Evolutionary conservation across 345 rosid species (phyloP), one percentile per base, ranked within the genome.

Genomic region (Aquilaria malaccensis): DNA sequence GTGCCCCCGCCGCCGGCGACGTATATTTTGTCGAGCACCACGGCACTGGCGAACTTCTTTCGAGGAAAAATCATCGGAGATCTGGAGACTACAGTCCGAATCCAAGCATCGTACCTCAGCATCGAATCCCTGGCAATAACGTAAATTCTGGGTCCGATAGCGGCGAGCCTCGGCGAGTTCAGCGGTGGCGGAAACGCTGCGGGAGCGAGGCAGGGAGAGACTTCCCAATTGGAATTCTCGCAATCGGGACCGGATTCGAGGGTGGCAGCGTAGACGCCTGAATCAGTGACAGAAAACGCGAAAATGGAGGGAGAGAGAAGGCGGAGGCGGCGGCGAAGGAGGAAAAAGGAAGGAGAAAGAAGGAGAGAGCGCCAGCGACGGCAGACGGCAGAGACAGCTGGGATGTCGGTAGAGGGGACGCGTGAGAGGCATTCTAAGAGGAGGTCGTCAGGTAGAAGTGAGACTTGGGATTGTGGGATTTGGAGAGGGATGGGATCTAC

Each of bases 291-390:
- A 46, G 89, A 82, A 61, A 92, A 58, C 31, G 85, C 85, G 72
- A 85, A 79, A 14, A 92, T 74, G 49, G 87, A 75, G 67, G 81
- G 80, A 13, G 62, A 81, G 64, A 83, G 77, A 29, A 77, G 79
- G 51, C 74, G 68, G 57, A 54, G 78, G 69, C 70, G 75, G 59
- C 91, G 91, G 65, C 89, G 93, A 76, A 87, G 83, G 60, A 65
- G 68, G 73, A 81, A 64, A 64, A 92, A 89, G 68, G 82, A 72
- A 11, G 87, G 73, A 57, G 86, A 85, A 50, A 70, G 79, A 67
- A 92, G 80, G 62, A 92, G 82, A 63, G 73, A 74, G 61, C 82
- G 82, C 98, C 98, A 92, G 54, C 92, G 96, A 72, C 91, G 93
- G 70, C 93, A 89, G 52, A 89, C 93, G 65, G 69, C 45, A 68